Evolutionary conservation across 192 early-diverging fungal genomes (phyloP).

Genomic region (Diversispora eburnea): DNA sequence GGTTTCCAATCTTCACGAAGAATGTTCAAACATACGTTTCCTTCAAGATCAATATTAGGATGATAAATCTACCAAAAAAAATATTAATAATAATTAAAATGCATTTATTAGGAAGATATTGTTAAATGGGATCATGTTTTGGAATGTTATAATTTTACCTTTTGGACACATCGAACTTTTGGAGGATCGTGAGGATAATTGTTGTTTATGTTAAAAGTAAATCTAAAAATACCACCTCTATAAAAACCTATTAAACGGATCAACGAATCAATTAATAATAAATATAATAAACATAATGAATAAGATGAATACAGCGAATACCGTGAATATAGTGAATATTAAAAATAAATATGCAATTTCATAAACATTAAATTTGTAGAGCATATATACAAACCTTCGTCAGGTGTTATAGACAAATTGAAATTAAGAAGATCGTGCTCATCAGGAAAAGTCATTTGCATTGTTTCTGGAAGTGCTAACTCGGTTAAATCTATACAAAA

Average conservation of each 20-base stretch:
- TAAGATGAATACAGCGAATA: not conserved
- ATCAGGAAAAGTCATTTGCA: conserved; percentile 70
- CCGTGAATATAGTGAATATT: not conserved
- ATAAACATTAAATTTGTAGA: not conserved
- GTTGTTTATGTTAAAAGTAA: conserved; percentile 75
- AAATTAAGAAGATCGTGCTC: conserved; percentile 81
- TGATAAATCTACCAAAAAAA: conserved; percentile 74
- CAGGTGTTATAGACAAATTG: conserved; percentile 75
- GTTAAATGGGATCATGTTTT: conserved; percentile 1
- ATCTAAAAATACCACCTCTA: conserved; percentile 75
- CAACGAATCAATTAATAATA: not conserved
- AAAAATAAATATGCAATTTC: not conserved
- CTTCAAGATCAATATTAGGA: conserved; percentile 96
- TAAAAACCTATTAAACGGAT: conserved; percentile 65
- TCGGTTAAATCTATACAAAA: conserved; percentile 71
- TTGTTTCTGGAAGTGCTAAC: conserved; percentile 72
- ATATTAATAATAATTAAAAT: not conserved
- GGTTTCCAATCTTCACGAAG: conserved; percentile 99
- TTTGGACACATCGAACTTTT: conserved; percentile 85
- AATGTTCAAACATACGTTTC: conserved; percentile 96
- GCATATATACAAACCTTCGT: conserved; percentile 60
- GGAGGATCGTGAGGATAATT: conserved; percentile 96
- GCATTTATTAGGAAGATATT: not conserved
- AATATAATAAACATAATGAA: not conserved
- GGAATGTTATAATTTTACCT: conserved; percentile 46